A percentile compares a stretch with the other conserved stretches of the same genome.
Conservation (phyloP, 2,329 filamentous ascomycete genomes). For the Ceratocystis eucalypticola region DNA sequence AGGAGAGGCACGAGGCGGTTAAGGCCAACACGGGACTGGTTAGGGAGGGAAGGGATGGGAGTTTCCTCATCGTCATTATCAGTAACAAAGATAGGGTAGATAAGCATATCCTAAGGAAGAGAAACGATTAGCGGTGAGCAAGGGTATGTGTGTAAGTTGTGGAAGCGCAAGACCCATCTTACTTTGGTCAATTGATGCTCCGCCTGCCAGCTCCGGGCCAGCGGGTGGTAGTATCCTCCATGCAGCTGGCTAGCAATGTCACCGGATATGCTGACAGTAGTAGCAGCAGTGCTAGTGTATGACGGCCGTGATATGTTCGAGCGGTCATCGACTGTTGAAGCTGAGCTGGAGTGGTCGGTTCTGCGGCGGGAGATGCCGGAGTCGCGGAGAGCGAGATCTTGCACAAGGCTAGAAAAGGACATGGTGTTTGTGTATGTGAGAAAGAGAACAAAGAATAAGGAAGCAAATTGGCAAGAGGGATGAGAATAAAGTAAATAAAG, state of each 20-base stretch:
- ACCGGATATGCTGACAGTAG: constrained; percentile 54
- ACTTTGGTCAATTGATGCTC: constrained; percentile 79
- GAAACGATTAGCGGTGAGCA: neutral
- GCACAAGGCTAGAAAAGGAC: constrained; percentile 56
- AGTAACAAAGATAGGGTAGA: constrained; percentile 93
- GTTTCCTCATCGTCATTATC: constrained; percentile 88
- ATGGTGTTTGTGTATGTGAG: constrained; percentile 29
- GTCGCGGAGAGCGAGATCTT: constrained; percentile 49
- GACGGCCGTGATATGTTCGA: constrained; percentile 49
- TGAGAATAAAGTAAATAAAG: neutral
- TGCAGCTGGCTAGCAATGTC: constrained; percentile 76
- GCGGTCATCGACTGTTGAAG: constrained; percentile 46
- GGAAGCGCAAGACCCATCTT: constrained; percentile 21
- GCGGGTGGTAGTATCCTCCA: constrained; percentile 67
- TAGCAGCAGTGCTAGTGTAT: constrained; percentile 52
- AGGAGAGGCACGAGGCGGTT: constrained; percentile 78
- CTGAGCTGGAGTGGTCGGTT: constrained; percentile 33
- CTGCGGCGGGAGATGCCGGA: constrained; percentile 33
- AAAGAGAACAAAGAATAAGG: neutral
- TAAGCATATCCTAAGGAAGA: constrained; percentile 71
- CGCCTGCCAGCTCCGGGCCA: constrained; percentile 69
- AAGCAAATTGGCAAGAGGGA: neutral
- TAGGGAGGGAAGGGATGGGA: constrained; percentile 77
- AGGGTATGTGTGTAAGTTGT: neutral
- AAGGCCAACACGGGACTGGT: constrained; percentile 75